phyloP scores from a whole-genome alignment of 2,329 filamentous ascomycete genomes.

The Malbranchea zuffiana region DNA sequence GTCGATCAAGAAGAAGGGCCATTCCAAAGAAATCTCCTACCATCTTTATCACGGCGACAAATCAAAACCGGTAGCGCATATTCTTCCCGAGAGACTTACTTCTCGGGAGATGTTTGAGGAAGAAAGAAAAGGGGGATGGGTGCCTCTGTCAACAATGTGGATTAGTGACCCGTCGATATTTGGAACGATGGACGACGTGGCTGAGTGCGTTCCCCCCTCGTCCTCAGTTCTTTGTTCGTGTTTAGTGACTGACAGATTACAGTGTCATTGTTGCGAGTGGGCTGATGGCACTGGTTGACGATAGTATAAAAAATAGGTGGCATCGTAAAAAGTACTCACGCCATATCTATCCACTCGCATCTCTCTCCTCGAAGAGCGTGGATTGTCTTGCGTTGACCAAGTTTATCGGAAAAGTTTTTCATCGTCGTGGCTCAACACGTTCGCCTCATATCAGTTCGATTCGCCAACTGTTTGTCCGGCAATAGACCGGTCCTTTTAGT shows the following conservation, averaged over 20 bases:
- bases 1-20: conserved; percentile 55
- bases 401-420: conserved; percentile 54
- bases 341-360: conserved; percentile 42
- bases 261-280: conserved; percentile 87
- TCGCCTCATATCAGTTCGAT: conserved; percentile 13
- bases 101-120: conserved; percentile 61
- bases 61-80: conserved; percentile 62
- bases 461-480: conserved; percentile 12
- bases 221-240: conserved; percentile 1
- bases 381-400: conserved; percentile 53
- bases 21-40: conserved; percentile 57
- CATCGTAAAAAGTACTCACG: conserved; percentile 44
- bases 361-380: conserved; percentile 45
- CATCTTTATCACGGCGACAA: conserved; percentile 62
- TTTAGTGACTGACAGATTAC: conserved; percentile 12
- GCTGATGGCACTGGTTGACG: conserved; percentile 75
- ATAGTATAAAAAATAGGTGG: conserved; percentile 76
- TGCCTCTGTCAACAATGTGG: conserved; percentile 83
- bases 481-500: too few species aligned
- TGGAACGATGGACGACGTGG: conserved; percentile 62
- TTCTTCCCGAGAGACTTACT: conserved; percentile 68
- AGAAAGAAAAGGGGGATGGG: conserved; percentile 70
- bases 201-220: conserved; percentile 56
- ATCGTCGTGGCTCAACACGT: conserved; percentile 37
- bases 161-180: conserved; percentile 66